These are phyloP conservation scores for Ocimum tenuiflorum DNA, from an alignment of 257 asterid species.

Conservation along the genomic window DNA sequence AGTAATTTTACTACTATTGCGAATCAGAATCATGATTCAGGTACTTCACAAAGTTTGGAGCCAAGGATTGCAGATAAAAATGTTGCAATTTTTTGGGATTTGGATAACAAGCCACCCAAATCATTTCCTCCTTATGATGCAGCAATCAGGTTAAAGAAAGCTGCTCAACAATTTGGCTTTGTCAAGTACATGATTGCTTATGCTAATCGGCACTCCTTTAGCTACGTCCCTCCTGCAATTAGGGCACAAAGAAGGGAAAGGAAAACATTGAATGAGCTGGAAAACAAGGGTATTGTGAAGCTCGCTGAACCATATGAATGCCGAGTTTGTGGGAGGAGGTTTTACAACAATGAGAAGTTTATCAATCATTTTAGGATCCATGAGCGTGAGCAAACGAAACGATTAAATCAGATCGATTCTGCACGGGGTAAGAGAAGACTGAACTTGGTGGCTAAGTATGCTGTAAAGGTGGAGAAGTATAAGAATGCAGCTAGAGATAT, in stretches of 20 bases:
- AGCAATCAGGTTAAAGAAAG: conserved; percentile 54
- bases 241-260: conserved; percentile 46
- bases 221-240: conserved; percentile 62
- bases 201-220: conserved; percentile 68
- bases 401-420: conserved; percentile 73
- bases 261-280: conserved; percentile 46
- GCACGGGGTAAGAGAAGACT: conserved; percentile 73
- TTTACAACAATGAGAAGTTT: conserved; percentile 51
- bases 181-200: conserved; percentile 67
- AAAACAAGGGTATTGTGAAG: conserved; percentile 44
- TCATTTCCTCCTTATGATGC: conserved; percentile 73
- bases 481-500: conserved; percentile 63
- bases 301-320: conserved; percentile 56
- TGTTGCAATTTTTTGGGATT: conserved; percentile 88
- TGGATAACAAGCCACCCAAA: conserved; percentile 87
- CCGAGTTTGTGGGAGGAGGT: conserved; percentile 87
- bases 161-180: conserved; percentile 62
- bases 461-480: conserved; percentile 85
- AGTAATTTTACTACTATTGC: conserved; percentile 29
- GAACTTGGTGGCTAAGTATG: conserved; percentile 57
- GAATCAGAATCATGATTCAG: conserved; percentile 19
- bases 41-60: conserved; percentile 19
- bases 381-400: conserved; percentile 69
- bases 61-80: conserved; percentile 28
- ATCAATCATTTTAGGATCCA: conserved; percentile 79